A percentile compares a stretch with the other conserved stretches of the same genome.
phyloP scores from a whole-genome alignment of 176 grass and related monocot genomes.

The Phyllostachys edulis region DNA sequence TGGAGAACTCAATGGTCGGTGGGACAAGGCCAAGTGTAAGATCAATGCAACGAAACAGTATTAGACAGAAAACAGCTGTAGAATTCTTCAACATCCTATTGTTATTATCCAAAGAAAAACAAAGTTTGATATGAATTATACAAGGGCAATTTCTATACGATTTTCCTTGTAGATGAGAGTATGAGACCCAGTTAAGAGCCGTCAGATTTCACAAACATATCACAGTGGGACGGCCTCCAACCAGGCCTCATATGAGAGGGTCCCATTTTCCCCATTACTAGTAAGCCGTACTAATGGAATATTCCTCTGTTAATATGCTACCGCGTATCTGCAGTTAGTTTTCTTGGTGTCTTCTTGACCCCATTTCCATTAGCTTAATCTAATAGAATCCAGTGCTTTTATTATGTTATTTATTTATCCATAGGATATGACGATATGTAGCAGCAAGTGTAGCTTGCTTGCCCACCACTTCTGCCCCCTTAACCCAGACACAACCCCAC shows the following conservation, averaged over 20 bases:
- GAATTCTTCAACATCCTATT: neutral
- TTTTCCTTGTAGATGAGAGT: no score
- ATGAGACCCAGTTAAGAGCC: neutral
- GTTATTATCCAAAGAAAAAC: no score
- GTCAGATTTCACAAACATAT: neutral
- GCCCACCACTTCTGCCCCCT: slow-evolving; percentile 8
- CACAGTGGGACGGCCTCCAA: neutral
- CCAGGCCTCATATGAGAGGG: neutral
- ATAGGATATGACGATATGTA: neutral
- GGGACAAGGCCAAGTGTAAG: neutral
- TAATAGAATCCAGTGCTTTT: neutral
- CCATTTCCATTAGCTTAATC: neutral
- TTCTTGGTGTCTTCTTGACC: neutral
- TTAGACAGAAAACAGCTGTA: neutral
- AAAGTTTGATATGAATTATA: no score
- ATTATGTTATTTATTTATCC: neutral
- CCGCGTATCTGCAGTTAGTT: no score
- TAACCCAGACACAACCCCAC: neutral
- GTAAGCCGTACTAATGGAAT: no score
- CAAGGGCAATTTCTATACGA: no score
- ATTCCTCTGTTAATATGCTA: neutral
- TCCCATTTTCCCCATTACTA: neutral
- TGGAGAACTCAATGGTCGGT: neutral
- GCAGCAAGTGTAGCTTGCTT: slow-evolving; percentile 26
- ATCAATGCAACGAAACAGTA: neutral